These are phyloP conservation scores for Geosmithia morbida DNA, from an alignment of 2,329 filamentous ascomycete genomes.

Conservation along the genomic window DNA sequence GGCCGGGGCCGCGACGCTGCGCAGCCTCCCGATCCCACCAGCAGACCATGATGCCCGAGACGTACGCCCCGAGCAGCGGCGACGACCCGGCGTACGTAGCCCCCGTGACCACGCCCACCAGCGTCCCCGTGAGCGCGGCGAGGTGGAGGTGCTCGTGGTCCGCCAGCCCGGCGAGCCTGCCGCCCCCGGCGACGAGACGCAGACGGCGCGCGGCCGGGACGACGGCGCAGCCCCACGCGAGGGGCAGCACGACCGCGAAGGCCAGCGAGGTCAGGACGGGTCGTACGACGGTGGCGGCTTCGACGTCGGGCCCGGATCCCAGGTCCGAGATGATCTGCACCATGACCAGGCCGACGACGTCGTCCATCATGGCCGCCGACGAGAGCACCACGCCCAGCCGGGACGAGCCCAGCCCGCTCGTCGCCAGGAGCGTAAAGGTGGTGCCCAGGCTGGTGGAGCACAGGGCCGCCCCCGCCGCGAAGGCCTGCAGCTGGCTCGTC, in stretches of 20 bases:
- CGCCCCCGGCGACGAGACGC: not conserved
- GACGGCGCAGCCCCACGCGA: constrained; percentile 28
- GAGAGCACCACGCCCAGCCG: constrained; percentile 48
- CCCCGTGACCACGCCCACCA: constrained; percentile 32
- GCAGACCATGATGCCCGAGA: constrained; percentile 41
- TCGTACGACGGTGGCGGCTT: constrained; percentile 23
- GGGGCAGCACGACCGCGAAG: constrained; percentile 32
- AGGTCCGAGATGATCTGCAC: constrained; percentile 61
- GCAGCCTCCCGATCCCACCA: constrained; percentile 38
- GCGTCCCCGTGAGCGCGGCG: constrained; percentile 28
- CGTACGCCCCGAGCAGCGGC: constrained; percentile 46
- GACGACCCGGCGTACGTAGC: constrained; percentile 49
- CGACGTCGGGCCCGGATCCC: constrained; percentile 14
- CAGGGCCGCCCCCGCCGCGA: constrained; percentile 58
- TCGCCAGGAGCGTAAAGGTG: constrained; percentile 38
- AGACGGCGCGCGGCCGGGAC: constrained; percentile 19
- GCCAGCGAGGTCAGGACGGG: constrained; percentile 32
- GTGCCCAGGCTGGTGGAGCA: constrained; percentile 65
- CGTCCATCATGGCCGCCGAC: constrained; percentile 69
- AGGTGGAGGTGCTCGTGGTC: constrained; percentile 20
- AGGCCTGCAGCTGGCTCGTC: constrained; percentile 45
- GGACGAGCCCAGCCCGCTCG: constrained; percentile 25
- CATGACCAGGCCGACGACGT: constrained; percentile 65
- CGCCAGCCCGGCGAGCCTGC: not conserved
- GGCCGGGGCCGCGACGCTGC: too few relatives aligned